Evolutionary conservation across 23 red algal species (phyloP).

Genomic region (Gracilaria gracilis): DNA sequence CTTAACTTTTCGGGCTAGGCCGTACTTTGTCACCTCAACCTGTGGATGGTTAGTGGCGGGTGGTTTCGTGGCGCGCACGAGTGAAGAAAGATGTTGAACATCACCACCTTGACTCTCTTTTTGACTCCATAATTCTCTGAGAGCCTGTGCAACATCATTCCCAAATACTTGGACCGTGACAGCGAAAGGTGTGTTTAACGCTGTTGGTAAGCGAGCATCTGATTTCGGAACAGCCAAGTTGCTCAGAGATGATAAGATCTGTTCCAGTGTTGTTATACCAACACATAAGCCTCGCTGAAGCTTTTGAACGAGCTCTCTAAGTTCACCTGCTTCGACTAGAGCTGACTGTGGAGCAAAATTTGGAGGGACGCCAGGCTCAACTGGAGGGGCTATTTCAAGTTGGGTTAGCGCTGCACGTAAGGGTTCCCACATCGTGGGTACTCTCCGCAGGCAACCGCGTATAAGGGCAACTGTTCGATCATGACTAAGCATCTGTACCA

Average conservation of each 20-base stretch:
- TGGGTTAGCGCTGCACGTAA: conserved; percentile 43
- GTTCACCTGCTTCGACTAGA: conserved; percentile 37
- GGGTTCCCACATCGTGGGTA: conserved; percentile 47
- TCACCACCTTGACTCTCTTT: conserved; percentile 53
- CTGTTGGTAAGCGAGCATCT: conserved; percentile 23
- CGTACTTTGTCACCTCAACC: conserved; percentile 5
- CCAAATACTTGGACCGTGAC: conserved; percentile 65
- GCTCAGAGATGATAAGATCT: conserved; percentile 26
- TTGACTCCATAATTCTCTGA: conserved; percentile 50
- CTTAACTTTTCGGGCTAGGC: conserved; percentile 38
- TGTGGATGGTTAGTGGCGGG: not conserved
- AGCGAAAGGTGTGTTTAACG: conserved; percentile 31
- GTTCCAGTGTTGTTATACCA: conserved; percentile 59
- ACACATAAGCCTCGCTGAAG: conserved; percentile 38
- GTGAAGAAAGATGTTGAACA: conserved; percentile 33
- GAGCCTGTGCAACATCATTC: conserved; percentile 41
- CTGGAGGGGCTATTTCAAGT: conserved; percentile 29
- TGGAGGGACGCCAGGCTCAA: not conserved
- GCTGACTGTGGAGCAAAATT: conserved; percentile 36
- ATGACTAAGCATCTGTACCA: conserved; percentile 53
- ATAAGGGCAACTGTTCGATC: conserved; percentile 63
- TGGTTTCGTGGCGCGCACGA: conserved; percentile 43
- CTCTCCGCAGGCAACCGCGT: conserved; percentile 35
- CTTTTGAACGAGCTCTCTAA: conserved; percentile 35
- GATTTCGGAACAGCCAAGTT: conserved; percentile 14